These are phyloP conservation scores for Penicillium odoratum DNA, from an alignment of 495 filamentous ascomycete genomes.

Conservation along the genomic window DNA sequence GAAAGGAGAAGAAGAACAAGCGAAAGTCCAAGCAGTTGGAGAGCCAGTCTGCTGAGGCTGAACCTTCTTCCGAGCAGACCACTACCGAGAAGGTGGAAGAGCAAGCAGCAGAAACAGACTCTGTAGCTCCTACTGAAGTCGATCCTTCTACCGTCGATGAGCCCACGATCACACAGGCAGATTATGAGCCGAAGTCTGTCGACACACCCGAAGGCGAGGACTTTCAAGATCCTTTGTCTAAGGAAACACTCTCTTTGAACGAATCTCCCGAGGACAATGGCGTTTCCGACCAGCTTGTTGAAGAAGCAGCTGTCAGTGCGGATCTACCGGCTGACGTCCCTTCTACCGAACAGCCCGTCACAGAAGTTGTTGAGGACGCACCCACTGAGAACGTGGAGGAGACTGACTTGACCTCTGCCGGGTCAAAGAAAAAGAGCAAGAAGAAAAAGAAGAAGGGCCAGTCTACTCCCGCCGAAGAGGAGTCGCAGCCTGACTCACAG, in stretches of 20 bases:
- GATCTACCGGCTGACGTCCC: background rate
- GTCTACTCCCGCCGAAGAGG: slow-evolving; percentile 19
- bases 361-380: background rate
- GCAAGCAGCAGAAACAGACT: background rate
- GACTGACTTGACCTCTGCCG: background rate
- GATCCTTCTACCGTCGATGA: background rate
- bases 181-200: background rate
- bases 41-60: background rate
- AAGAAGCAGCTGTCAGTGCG: background rate
- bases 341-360: background rate
- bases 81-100: background rate
- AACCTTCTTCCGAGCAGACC: background rate
- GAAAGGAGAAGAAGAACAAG: slow-evolving; percentile 25
- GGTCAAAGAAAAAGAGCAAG: slow-evolving; percentile 11
- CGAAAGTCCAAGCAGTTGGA: slow-evolving; percentile 30
- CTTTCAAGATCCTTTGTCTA: background rate
- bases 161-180: background rate
- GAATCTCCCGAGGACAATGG: background rate
- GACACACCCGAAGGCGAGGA: background rate
- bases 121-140: background rate
- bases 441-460: slow-evolving; percentile 41
- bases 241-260: background rate
- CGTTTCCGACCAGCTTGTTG: background rate
- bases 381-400: background rate
- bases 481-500: slow-evolving; percentile 8